Base-by-base conservation (phyloP, 257 asterid genomes). In the Gardenia jasminoides region DNA sequence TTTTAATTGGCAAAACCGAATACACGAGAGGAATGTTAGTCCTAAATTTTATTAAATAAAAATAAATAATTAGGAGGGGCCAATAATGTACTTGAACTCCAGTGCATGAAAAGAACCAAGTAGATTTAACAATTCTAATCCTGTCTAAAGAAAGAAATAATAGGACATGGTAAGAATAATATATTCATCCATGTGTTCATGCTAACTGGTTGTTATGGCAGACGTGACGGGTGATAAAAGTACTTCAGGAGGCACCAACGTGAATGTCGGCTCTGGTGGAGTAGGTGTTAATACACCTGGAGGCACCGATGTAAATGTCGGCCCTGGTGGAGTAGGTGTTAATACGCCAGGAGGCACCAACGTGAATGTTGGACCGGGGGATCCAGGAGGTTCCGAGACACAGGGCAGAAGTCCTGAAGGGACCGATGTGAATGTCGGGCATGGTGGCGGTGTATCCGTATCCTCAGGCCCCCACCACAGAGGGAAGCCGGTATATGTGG, bases 181-280 rank as follows among this genome's bases (percentile, higher is more conserved):
- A 28, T 31, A 28, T 33, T 4, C 31, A 70, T 22, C 33, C n/a
- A 10, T 58, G 12, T 16, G 10, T 65, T 22, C 76, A 19, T 72
- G 64, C 65, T 30, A 30, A 24, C 46, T 26, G 8, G 6, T 2
- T n/a, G 31, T 1, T 62, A 12, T 22, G 24, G 72, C 72, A 92
- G 98, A 85, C 44, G 80, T 84, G 90, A 72, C 43, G 66, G 97
- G 87, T 39, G 90, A 83, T 58, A 83, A 91, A 74, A 72, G 87
- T 84, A 82, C 83, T 12, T 69, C 81, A 33, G 78, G 68, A 56
- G 64, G 64, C 64, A 58, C 64, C 64, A 24, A 58, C 8, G 64
- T 58, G 64, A 22, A 58, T 58, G 28, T 20, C 10, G 64, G 64
- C 28, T 28, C 10, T 19, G 68, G 90, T 28, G 92, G 69, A 22